Evolutionary conservation across 2,329 filamentous ascomycete species (phyloP).

Genomic region (Colletotrichum plurivorum): DNA sequence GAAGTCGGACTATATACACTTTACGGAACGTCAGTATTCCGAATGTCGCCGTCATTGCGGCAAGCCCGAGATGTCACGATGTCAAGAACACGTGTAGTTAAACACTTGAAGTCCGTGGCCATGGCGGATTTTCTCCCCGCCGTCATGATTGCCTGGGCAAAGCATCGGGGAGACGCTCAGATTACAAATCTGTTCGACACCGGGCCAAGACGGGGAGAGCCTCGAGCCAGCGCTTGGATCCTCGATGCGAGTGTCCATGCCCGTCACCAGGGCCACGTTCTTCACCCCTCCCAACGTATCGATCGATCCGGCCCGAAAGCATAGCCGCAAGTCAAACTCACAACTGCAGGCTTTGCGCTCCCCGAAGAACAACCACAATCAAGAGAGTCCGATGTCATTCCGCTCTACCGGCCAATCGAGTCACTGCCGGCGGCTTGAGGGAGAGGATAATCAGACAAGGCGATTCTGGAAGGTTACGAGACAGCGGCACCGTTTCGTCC

Average conservation of each 20-base stretch:
- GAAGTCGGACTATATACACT: too few relatives aligned
- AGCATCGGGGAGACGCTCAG: too few relatives aligned
- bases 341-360: not conserved
- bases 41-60: too few relatives aligned
- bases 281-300: not conserved
- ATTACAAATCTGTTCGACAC: too few relatives aligned
- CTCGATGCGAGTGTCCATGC: not conserved
- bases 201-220: not conserved
- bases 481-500: constrained; percentile 3
- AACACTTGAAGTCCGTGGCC: too few relatives aligned
- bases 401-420: not conserved
- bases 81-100: too few relatives aligned
- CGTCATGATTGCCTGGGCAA: too few relatives aligned
- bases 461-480: constrained; percentile 2
- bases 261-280: not conserved
- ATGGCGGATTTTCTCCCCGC: too few relatives aligned
- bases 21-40: too few relatives aligned
- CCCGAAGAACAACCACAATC: constrained; percentile 1
- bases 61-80: too few relatives aligned
- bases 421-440: not conserved
- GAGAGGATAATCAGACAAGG: not conserved
- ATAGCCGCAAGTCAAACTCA: constrained; percentile 7
- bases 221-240: not conserved
- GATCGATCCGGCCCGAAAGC: constrained; percentile 11
- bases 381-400: not conserved